Evolutionary conservation across 176 grass and related monocot species (phyloP).

Genomic region (Carex scoparia): DNA sequence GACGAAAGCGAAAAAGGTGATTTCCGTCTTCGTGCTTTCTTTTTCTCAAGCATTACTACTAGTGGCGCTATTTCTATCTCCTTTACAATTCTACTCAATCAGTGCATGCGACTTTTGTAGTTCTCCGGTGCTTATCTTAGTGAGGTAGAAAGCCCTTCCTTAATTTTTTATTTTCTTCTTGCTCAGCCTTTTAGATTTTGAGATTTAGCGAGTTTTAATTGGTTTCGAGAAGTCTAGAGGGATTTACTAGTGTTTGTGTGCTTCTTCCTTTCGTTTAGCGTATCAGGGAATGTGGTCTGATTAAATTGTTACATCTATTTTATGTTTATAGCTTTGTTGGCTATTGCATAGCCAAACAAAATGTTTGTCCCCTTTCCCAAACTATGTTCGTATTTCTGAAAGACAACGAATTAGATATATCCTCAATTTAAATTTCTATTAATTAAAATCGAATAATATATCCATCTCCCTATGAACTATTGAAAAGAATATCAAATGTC

Average conservation of each 20-base stretch:
- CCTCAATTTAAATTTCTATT: not conserved
- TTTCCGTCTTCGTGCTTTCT: not conserved
- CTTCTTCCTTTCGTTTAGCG: not conserved
- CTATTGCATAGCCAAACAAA: not conserved
- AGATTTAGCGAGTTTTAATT: not conserved
- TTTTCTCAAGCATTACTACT: not conserved
- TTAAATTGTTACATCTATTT: not conserved
- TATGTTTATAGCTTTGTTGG: not conserved
- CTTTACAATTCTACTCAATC: not conserved
- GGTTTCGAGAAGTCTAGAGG: not conserved
- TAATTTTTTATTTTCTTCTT: not conserved
- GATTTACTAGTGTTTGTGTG: not conserved
- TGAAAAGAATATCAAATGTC: not conserved
- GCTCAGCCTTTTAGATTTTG: not conserved
- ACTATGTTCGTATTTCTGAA: not conserved
- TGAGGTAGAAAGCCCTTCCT: not conserved
- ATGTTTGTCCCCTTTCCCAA: not conserved
- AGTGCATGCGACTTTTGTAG: not conserved
- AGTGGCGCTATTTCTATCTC: not conserved
- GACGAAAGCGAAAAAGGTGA: slow-evolving; percentile 7
- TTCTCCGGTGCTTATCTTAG: not conserved
- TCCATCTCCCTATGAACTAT: not conserved
- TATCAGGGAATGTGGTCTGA: not conserved
- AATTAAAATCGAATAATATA: not conserved
- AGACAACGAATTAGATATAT: not conserved